Evolutionary conservation across 139 green algal genomes (phyloP).

Genomic region (Chlorella sp.): DNA sequence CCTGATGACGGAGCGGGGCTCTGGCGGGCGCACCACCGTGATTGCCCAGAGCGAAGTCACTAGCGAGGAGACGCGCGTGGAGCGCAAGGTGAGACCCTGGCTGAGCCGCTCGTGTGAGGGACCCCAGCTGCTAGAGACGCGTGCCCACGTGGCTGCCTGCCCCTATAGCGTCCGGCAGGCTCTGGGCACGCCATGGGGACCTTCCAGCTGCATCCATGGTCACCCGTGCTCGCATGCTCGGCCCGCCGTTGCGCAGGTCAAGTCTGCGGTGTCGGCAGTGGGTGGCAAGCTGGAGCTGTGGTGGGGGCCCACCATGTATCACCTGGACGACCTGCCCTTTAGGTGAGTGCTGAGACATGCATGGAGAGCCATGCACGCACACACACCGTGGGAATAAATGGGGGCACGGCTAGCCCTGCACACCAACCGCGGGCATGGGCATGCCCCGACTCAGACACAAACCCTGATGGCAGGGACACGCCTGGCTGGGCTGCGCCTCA

Average conservation of each 20-base stretch:
- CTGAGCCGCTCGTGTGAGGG: neutral
- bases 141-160: neutral
- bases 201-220: no score
- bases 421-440: no score
- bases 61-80: slow-evolving; percentile 77
- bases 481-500: no score
- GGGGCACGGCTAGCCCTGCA: no score
- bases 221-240: no score
- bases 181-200: no score
- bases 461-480: no score
- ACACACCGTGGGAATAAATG: no score
- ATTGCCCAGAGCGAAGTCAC: slow-evolving; percentile 79
- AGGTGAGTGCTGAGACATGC: no score
- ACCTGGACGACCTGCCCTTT: slow-evolving; percentile 94
- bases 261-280: neutral
- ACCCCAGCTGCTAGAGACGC: neutral
- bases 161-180: no score
- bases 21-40: slow-evolving; percentile 48
- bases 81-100: slow-evolving; percentile 48
- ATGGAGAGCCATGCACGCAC: no score
- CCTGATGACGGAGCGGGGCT: slow-evolving; percentile 5
- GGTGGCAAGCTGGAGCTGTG: slow-evolving; percentile 55
- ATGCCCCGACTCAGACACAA: no score
- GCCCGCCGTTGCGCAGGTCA: neutral
- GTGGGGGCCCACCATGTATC: slow-evolving; percentile 89